Percentiles rank a stretch among this genome's conserved stretches.
phyloP scores from a whole-genome alignment of 225 moss, liverwort and hornwort genomes.

The Pleurozium schreberi region DNA sequence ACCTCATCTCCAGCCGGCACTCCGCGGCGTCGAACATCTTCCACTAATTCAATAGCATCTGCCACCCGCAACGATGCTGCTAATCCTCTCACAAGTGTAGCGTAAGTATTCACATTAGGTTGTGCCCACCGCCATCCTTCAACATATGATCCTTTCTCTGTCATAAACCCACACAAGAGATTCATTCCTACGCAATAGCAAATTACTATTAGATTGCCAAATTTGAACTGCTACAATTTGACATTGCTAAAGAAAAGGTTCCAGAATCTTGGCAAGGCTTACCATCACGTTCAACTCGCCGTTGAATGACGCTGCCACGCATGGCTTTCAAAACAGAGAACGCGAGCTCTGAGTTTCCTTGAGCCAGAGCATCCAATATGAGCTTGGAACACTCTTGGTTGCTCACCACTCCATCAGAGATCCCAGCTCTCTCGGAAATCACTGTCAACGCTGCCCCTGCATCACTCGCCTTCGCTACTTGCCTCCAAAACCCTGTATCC shows the following conservation, averaged over 20 bases:
- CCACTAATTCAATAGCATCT: constrained; percentile 73
- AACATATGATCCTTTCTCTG: constrained; percentile 20
- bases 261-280: not conserved
- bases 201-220: not conserved
- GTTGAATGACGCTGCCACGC: constrained; percentile 64
- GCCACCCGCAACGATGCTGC: constrained; percentile 91
- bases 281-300: constrained; percentile 70
- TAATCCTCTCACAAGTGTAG: constrained; percentile 72
- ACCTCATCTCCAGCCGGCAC: constrained; percentile 99
- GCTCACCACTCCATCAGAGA: constrained; percentile 31
- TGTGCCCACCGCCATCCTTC: constrained; percentile 82
- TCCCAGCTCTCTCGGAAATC: constrained; percentile 43
- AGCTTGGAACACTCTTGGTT: constrained; percentile 51
- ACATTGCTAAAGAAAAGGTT: not conserved
- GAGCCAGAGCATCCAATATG: constrained; percentile 62
- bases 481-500: constrained; percentile 54
- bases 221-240: not conserved
- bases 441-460: constrained; percentile 53
- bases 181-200: not conserved
- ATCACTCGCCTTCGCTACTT: constrained; percentile 45
- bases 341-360: constrained; percentile 63
- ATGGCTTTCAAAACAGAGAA: constrained; percentile 83
- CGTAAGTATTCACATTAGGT: constrained; percentile 72
- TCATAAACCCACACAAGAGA: not conserved
- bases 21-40: constrained; percentile 85